Percentiles rank a stretch among this genome's conserved stretches.
phyloP scores from a whole-genome alignment of 306 rosid species.

The Gleditsia sinensis region DNA sequence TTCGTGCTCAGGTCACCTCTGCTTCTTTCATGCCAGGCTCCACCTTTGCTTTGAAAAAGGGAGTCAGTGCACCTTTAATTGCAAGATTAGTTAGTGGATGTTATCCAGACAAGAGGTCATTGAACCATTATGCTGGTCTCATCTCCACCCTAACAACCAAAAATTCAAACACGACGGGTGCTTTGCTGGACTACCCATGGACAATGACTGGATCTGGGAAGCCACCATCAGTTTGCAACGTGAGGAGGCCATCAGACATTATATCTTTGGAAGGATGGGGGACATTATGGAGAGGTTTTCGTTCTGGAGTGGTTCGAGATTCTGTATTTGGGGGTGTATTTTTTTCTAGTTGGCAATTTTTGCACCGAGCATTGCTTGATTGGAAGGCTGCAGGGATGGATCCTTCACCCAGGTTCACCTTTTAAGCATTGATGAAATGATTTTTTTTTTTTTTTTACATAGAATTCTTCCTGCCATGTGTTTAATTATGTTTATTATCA shows the following conservation, averaged over 20 bases:
- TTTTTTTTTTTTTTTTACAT: neutral
- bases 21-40: constrained; percentile 56
- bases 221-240: constrained; percentile 71
- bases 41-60: constrained; percentile 51
- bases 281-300: constrained; percentile 84
- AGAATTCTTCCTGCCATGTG: constrained; percentile 21
- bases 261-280: constrained; percentile 88
- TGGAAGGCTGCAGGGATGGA: constrained; percentile 89
- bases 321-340: constrained; percentile 83
- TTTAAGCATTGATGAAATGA: constrained; percentile 21
- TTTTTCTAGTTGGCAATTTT: constrained; percentile 85
- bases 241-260: constrained; percentile 61
- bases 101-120: constrained; percentile 68
- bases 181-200: constrained; percentile 87
- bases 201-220: constrained; percentile 88
- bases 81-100: constrained; percentile 62
- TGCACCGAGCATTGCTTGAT: constrained; percentile 79
- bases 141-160: constrained; percentile 74
- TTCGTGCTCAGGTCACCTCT: constrained; percentile 76
- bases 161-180: constrained; percentile 59
- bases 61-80: constrained; percentile 54
- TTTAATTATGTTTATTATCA: neutral
- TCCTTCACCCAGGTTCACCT: constrained; percentile 80
- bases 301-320: constrained; percentile 81
- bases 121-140: constrained; percentile 63